Base-by-base conservation (phyloP, 2,329 filamentous ascomycete species). In the Lasiodiplodia sp. region DNA sequence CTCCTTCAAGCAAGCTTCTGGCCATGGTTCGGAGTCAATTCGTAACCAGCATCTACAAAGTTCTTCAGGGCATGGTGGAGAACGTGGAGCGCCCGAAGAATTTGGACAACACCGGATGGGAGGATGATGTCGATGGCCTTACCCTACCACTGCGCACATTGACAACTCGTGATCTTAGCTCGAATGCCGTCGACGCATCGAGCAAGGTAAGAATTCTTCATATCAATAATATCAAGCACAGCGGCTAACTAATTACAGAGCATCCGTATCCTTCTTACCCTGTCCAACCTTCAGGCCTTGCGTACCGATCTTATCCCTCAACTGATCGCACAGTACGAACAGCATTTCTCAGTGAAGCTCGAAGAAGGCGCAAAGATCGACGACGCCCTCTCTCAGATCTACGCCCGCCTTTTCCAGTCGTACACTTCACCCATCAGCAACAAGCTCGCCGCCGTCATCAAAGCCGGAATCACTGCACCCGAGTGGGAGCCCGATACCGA, bases 1-100 rank as follows among this genome's bases (percentile, higher is more conserved):
- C 95, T 21, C 96, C 96, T 5, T 91, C 93, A 44, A 86, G 91
- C 8, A 99, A 98, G 79, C 83, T 97, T 53, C 84, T 98, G 53
- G 92, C 97, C 78, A 93, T 94, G 88, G 93, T 98, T 18, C 88
- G 94, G 71, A 91, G 90, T 71, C 93, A 97, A 76, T 99, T 99
- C 76, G 94, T 97, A 18, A 94, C 91, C 7, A 97, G 94, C 69
- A 83, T 99, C 53, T 98, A 98, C 81, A 97, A 97, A 78, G 93
- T 93, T 7, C 82, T 99, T 47, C 96, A 93, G 74, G 96, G 95
- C 25, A 95, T 99, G 89, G 94, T 99, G 1, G 96, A 98, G 80
- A 98, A 97, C 79, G 95, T 96, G 3, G 94, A 98, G 80, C 89
- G 89, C 68, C 87, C 90, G 3, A 79, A 89, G 16, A 88, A 89